Conservation (phyloP, 306 rosid species). For the Begonia masoniana region DNA sequence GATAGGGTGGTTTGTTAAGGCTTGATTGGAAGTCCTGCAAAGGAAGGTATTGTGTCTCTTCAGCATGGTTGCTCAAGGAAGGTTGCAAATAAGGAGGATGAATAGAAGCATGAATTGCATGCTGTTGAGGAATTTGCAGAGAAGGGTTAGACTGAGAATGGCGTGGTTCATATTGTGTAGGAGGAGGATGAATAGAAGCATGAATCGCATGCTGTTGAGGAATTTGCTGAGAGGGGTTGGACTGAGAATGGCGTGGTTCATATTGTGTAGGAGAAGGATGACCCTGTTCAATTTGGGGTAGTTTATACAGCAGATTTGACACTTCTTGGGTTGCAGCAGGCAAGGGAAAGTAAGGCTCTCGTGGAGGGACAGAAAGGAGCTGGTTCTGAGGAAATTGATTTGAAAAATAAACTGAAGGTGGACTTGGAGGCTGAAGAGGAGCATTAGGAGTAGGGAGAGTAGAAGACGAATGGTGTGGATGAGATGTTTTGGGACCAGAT, state of each 20-base stretch:
- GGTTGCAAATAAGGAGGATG: conserved; percentile 45
- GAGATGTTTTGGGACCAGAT: conserved; percentile 56
- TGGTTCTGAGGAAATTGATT: conserved; percentile 50
- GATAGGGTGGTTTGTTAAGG: conserved; percentile 49
- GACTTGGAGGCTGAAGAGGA: conserved; percentile 6
- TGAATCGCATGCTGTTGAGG: conserved; percentile 55
- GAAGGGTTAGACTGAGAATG: conserved; percentile 51
- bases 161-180: conserved; percentile 9
- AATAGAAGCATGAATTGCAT: conserved; percentile 24
- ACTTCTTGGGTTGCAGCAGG: conserved; percentile 54
- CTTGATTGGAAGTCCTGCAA: conserved; percentile 54
- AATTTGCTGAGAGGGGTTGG: conserved; percentile 34
- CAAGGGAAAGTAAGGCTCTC: conserved; percentile 46
- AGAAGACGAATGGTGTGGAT: conserved; percentile 32
- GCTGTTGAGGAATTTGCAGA: conserved; percentile 46
- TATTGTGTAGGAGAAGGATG: conserved; percentile 12
- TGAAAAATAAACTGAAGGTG: background rate
- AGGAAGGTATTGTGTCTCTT: conserved; percentile 55
- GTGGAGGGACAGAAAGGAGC: conserved; percentile 44
- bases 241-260: conserved; percentile 34
- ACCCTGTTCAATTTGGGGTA: conserved; percentile 17
- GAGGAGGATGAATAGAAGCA: conserved; percentile 7
- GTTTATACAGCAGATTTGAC: conserved; percentile 52
- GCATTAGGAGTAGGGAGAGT: conserved; percentile 3
- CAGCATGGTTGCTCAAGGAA: conserved; percentile 50